phyloP scores from a whole-genome alignment of 2,329 filamentous ascomycete species.

The Monosporascus sp. region DNA sequence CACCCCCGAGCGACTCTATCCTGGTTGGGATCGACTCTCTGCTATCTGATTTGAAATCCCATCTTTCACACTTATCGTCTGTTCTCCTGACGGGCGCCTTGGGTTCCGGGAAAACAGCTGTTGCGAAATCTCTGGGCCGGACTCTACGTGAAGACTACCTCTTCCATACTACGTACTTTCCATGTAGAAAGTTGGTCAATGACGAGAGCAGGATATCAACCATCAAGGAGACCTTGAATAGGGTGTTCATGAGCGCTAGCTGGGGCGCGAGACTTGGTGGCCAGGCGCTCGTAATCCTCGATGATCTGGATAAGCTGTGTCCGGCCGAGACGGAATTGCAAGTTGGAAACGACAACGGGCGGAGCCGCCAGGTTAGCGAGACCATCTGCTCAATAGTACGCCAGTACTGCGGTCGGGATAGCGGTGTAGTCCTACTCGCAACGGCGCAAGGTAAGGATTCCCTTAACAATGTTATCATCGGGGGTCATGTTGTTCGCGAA shows the following conservation, averaged over 20 bases:
- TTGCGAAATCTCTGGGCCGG: conserved; percentile 71
- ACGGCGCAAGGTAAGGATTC: conserved; percentile 92
- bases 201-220: conserved; percentile 86
- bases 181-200: conserved; percentile 80
- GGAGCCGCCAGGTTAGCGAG: conserved; percentile 89
- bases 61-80: conserved; percentile 80
- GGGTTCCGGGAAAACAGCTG: conserved; percentile 82
- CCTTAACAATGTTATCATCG: conserved; percentile 83
- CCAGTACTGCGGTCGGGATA: conserved; percentile 76
- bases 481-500: conserved; percentile 87
- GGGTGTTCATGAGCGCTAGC: conserved; percentile 80
- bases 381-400: conserved; percentile 75
- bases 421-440: conserved; percentile 78
- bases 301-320: conserved; percentile 90
- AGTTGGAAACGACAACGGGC: conserved; percentile 86
- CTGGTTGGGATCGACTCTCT: conserved; percentile 83
- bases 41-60: conserved; percentile 65
- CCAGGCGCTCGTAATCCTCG: conserved; percentile 76
- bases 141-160: conserved; percentile 66
- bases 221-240: conserved; percentile 81
- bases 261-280: conserved; percentile 90
- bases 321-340: conserved; percentile 92
- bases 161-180: conserved; percentile 80
- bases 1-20: conserved; percentile 49
- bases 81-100: conserved; percentile 84